Conservation (phyloP, 1,284 basidiomycete species). For the Tilletia walkeri region DNA sequence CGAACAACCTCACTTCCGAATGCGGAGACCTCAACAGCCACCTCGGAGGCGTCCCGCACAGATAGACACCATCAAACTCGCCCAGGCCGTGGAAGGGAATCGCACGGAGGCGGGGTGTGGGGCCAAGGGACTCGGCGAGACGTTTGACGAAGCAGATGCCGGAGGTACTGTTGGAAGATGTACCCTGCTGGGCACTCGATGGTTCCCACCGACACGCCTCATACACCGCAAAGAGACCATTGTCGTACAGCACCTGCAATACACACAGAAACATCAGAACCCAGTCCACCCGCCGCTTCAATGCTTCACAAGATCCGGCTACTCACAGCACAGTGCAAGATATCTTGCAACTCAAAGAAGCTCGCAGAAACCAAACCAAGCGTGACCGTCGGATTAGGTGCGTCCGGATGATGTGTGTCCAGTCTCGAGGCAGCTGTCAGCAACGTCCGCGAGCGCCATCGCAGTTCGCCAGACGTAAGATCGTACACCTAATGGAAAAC, state of each 20-base stretch:
- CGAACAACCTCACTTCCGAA: slow-evolving; percentile 4
- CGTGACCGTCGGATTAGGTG: background rate
- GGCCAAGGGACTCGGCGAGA: slow-evolving; percentile 6
- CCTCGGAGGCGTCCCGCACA: background rate
- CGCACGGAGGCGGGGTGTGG: background rate
- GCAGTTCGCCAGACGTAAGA: background rate
- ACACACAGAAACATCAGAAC: background rate
- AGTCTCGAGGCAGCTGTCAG: background rate
- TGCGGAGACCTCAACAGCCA: slow-evolving; percentile 14
- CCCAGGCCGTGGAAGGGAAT: slow-evolving; percentile 14
- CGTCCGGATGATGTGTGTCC: slow-evolving; percentile 2
- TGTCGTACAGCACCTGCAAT: slow-evolving; percentile 7
- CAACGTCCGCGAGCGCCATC: slow-evolving; percentile 6
- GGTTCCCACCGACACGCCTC: slow-evolving; percentile 1
- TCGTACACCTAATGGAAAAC: background rate
- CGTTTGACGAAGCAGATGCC: slow-evolving; percentile 9
- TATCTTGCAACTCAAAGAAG: background rate
- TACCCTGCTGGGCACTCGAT: background rate
- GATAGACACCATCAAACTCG: slow-evolving; percentile 12
- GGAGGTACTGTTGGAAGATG: background rate
- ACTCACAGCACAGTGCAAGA: slow-evolving; percentile 14
- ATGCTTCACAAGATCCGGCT: no score
- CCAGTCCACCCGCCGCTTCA: no score
- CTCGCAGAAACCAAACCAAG: background rate
- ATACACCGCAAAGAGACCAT: slow-evolving; percentile 16